Evolutionary conservation across 768 basidiomycete species (phyloP).

Genomic region (Suillus subalutaceus): DNA sequence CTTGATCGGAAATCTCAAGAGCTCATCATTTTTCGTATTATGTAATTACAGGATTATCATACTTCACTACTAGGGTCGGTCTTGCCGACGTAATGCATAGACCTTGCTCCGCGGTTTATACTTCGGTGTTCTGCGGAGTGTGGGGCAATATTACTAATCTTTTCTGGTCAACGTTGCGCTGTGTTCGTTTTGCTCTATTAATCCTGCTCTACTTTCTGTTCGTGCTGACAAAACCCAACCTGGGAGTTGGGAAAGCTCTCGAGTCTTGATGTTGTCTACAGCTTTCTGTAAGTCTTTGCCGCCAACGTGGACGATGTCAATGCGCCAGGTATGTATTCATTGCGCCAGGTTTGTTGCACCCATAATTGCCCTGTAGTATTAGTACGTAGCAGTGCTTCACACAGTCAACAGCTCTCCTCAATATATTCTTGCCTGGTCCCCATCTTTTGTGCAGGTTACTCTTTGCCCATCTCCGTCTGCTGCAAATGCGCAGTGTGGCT

Average conservation of each 20-base stretch:
- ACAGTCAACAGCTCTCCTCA: slow-evolving; percentile 76
- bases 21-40: too few relatives aligned
- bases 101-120: too few relatives aligned
- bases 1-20: too few relatives aligned
- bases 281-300: not conserved
- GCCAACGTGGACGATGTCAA: not conserved
- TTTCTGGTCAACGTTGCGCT: too few relatives aligned
- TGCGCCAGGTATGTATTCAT: slow-evolving; percentile 2
- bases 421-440: slow-evolving; percentile 73
- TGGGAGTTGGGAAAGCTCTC: not conserved
- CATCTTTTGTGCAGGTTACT: slow-evolving; percentile 42
- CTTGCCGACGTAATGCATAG: too few relatives aligned
- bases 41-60: too few relatives aligned
- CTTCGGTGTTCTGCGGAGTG: too few relatives aligned
- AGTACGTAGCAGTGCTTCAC: slow-evolving; percentile 66
- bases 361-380: not conserved
- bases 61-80: too few relatives aligned
- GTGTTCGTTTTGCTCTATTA: too few relatives aligned
- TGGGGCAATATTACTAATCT: too few relatives aligned
- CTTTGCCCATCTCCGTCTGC: slow-evolving; percentile 33
- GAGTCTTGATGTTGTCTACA: slow-evolving; percentile 5
- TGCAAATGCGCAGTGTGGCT: slow-evolving; percentile 44
- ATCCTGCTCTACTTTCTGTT: too few relatives aligned
- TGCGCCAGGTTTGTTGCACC: not conserved
- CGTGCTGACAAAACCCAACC: too few relatives aligned